Conservation (phyloP, 192 early-diverging fungal species). For the Rhizophagus prolifer region DNA sequence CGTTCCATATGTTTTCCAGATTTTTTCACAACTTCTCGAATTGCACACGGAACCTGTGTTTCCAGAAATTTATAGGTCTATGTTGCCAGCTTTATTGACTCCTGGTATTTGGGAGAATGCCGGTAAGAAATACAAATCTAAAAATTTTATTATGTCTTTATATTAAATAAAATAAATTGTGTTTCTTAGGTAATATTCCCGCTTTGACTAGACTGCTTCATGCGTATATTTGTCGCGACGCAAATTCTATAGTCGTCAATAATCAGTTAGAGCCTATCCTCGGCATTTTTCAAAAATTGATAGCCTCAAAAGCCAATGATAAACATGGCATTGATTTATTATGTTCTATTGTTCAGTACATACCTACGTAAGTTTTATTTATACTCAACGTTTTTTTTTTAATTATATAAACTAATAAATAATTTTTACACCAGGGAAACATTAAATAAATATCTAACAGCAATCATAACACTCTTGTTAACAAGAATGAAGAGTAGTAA, state of each 20-base stretch:
- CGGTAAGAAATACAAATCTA: constrained; percentile 41
- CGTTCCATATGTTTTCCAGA: constrained; percentile 96
- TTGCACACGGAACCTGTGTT: constrained; percentile 66
- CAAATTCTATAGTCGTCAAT: constrained; percentile 63
- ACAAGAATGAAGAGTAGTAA: constrained; percentile 55
- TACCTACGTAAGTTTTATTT: constrained; percentile 67
- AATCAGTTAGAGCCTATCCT: constrained; percentile 80
- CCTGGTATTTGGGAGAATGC: constrained; percentile 87
- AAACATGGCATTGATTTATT: constrained; percentile 84
- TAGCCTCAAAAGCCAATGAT: constrained; percentile 82
- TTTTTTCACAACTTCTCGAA: constrained; percentile 84
- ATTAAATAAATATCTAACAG: constrained; percentile 48
- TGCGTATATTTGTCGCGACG: constrained; percentile 79
- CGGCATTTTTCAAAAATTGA: constrained; percentile 91
- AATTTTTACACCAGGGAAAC: constrained; percentile 37
- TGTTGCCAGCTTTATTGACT: constrained; percentile 78
- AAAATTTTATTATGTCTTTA: neutral
- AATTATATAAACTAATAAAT: constrained; percentile 27
- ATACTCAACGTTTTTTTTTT: constrained; percentile 36
- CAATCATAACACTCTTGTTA: constrained; percentile 46
- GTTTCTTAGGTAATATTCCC: constrained; percentile 77
- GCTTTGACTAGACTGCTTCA: constrained; percentile 88
- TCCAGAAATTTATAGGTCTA: constrained; percentile 66
- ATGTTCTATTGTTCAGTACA: constrained; percentile 70
- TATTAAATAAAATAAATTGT: neutral